Evolutionary conservation across 2,329 filamentous ascomycete species (phyloP), one percentile per base, ranked within the genome.

Genomic region (Diaporthe ampelina): DNA sequence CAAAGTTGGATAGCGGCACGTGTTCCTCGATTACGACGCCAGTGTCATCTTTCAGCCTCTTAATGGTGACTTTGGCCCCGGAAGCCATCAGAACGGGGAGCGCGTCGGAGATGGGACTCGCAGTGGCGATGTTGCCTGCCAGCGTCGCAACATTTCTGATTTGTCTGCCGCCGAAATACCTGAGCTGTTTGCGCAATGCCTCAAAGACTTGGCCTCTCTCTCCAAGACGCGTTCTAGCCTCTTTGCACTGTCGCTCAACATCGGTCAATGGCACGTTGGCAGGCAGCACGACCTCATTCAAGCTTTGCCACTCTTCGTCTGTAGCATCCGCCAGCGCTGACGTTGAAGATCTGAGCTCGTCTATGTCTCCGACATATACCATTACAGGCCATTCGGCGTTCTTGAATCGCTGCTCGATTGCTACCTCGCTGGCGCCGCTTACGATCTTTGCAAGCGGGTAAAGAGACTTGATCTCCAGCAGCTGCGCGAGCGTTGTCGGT

Each of bases 371-470:
- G 17, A 98, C 94, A 77, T 93, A 98, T 0, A 99, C 94, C 0
- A 95, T 98, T 1, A 94, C 91, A 4, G 93, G 92, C 81, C 98
- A 98, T 78, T 95, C 90, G 87, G 97, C 90, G 0, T 93, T 95
- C 85, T 98, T 98, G 89, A 99, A 98, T 84, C 98, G 98, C 85
- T 97, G 94, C 84, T 99, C 97, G 75, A 99, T 98, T 83, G 98
- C 96, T 0, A 96, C 98, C 83, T 99, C 97, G 4, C 95, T 97
- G 81, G 95, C 98, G 75, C 97, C 97, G 67, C 95, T 96, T 75
- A 99, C 97, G 75, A 99, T 91, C 83, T 98, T 99, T 3, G 96
- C 95, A 32, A 92, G 91, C 0, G 96, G 96, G 78, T 95, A 93
- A 0, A 90, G 91, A 78, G 88, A 91, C 86, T 98, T 98, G 85